phyloP scores from a whole-genome alignment of 805 yeast species.

The Candida berthetii region DNA sequence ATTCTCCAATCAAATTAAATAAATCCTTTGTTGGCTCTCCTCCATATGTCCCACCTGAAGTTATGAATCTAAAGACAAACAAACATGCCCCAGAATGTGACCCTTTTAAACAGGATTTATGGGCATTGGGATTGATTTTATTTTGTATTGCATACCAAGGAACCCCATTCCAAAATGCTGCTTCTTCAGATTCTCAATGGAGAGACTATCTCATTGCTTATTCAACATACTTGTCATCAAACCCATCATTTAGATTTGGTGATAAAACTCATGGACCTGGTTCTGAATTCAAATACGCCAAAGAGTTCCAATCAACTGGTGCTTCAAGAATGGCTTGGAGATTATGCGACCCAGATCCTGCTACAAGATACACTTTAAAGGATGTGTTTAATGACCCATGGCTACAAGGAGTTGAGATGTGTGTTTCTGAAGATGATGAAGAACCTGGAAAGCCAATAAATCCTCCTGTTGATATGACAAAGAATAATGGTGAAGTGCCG shows the following conservation, averaged over 20 bases:
- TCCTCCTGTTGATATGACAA: neutral
- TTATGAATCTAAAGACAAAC: constrained; percentile 40
- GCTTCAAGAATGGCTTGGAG: constrained; percentile 73
- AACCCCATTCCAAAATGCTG: constrained; percentile 55
- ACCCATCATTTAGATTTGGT: constrained; percentile 43
- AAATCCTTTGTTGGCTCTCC: constrained; percentile 68
- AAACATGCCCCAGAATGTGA: constrained; percentile 38
- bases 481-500: neutral
- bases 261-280: constrained; percentile 58
- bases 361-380: constrained; percentile 46
- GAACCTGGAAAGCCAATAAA: neutral
- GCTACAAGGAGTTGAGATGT: constrained; percentile 54
- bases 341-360: constrained; percentile 56
- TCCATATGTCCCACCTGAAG: constrained; percentile 79
- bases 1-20: constrained; percentile 28
- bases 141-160: constrained; percentile 52
- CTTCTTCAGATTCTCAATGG: constrained; percentile 39
- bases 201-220: constrained; percentile 51
- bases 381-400: constrained; percentile 57
- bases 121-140: constrained; percentile 68
- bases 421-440: constrained; percentile 39
- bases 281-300: constrained; percentile 63
- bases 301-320: constrained; percentile 48
- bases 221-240: constrained; percentile 27
- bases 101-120: constrained; percentile 63